Conservation (phyloP, 164 flowering plant species). For the Macadamia integrifolia region DNA sequence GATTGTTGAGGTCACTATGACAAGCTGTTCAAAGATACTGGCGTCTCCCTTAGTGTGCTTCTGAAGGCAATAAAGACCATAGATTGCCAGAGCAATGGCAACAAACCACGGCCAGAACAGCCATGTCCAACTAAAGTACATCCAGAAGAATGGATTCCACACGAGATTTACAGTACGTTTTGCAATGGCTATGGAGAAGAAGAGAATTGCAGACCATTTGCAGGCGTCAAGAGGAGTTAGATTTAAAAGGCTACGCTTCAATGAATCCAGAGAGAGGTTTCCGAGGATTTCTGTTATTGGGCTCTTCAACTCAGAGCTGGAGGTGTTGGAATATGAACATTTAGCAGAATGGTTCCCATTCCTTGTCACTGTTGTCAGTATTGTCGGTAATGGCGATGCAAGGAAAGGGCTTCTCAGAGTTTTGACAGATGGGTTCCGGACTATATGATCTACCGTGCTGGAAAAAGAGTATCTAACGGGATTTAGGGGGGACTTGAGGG, state of each 20-base stretch:
- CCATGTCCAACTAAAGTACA: constrained; percentile 96
- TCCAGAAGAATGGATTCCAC: constrained; percentile 73
- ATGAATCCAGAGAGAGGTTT: constrained; percentile 30
- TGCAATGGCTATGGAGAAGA: constrained; percentile 41
- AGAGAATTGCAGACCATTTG: constrained; percentile 52
- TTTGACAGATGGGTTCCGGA: constrained; percentile 9
- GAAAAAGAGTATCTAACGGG: constrained; percentile 7
- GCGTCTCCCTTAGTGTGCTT: constrained; percentile 55
- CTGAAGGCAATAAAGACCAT: constrained; percentile 48
- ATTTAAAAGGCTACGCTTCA: constrained; percentile 28
- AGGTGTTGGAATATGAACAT: constrained; percentile 25
- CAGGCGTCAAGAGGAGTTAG: constrained; percentile 53
- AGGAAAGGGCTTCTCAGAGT: background rate
- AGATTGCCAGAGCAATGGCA: constrained; percentile 48
- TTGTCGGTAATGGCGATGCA: background rate
- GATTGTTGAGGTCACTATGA: constrained; percentile 57
- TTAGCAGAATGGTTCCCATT: constrained; percentile 19
- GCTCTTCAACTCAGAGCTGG: constrained; percentile 22
- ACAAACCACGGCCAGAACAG: constrained; percentile 85
- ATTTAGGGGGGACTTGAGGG: background rate
- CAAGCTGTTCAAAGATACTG: constrained; percentile 52
- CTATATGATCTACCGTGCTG: background rate
- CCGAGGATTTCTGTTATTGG: constrained; percentile 27
- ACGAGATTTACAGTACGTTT: constrained; percentile 46
- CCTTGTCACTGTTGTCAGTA: background rate